Base-by-base conservation (phyloP, 1,139 yeast genomes). In the Suhomyces choctaworum region DNA sequence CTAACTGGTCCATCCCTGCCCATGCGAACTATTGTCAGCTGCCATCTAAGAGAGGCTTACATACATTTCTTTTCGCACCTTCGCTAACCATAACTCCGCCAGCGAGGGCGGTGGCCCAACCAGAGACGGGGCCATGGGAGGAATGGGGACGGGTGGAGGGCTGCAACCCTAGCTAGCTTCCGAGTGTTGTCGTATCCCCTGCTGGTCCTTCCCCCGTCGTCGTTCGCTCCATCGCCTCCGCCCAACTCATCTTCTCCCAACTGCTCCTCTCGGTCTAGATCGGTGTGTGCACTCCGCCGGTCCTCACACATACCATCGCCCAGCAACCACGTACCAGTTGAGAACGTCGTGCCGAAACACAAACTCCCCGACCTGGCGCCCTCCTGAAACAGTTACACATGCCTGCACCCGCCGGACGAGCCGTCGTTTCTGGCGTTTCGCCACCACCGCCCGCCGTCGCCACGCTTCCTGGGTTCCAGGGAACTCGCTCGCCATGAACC, bases 401-500 rank as follows among this genome's bases (percentile, higher is more conserved):
- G 38, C 44, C 21, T 25, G 29, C 3, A 48, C 25, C 14, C 52
- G 28, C 22, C 52, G 23, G 25, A 34, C 40, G 12, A 48, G 39
- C 15, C 52, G 30, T 4, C 47, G 37, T 26, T 30, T 29, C 32
- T 48, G 48, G 4, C 52, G 40, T 22, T 39, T 38, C 16, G 34
- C 44, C 8, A 48, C 37, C 7, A 46, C 22, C 24, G 29, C 22
- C 16, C 49, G 28, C 22, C 50, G 29, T 20, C 45, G 24, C 27
- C 27, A 31, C 19, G 46, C 48, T 17, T 79, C 81, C 44, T 78
- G 85, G 0, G 85, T 77, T 11, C 63, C 62, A 1, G 87, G 85
- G 47, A 82, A 81, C 40, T 78, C 85, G 27, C 80, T 69, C 28
- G 71, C 58, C 57, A 78, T 80, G 54, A 72, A 79, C 1, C 86